Percentiles rank a stretch among this genome's conserved stretches.
phyloP scores from a whole-genome alignment of 2,329 filamentous ascomycete species.

The Phyllosticta capitalensis region DNA sequence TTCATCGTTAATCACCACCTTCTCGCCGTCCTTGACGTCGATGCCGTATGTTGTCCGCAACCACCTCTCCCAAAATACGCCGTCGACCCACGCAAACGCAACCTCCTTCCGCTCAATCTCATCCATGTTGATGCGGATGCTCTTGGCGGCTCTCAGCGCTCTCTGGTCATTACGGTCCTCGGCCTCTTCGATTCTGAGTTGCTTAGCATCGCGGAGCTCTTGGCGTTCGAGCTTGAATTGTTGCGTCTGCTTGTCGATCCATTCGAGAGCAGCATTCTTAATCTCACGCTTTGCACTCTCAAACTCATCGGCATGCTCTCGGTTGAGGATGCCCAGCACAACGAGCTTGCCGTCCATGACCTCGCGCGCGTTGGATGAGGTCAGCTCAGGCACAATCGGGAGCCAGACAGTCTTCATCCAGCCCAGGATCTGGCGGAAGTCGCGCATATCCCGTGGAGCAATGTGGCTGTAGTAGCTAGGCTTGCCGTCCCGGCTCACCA shows the following conservation, averaged over 20 bases:
- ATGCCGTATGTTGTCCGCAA: slow-evolving; percentile 90
- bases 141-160: slow-evolving; percentile 77
- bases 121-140: slow-evolving; percentile 84
- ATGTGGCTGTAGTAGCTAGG: slow-evolving; percentile 84
- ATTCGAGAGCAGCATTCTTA: slow-evolving; percentile 91
- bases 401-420: slow-evolving; percentile 99
- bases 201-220: slow-evolving; percentile 88
- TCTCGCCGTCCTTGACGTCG: slow-evolving; percentile 74
- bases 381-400: slow-evolving; percentile 89
- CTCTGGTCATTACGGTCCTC: slow-evolving; percentile 87
- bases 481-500: slow-evolving; percentile 82
- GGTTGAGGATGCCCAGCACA: slow-evolving; percentile 81
- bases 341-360: slow-evolving; percentile 93
- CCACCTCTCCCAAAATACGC: slow-evolving; percentile 96
- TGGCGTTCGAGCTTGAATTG: slow-evolving; percentile 88
- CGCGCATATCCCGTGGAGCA: slow-evolving; percentile 80
- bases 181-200: slow-evolving; percentile 90
- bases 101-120: slow-evolving; percentile 81
- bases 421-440: slow-evolving; percentile 65
- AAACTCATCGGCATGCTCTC: slow-evolving; percentile 72
- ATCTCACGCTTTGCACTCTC: slow-evolving; percentile 72
- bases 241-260: slow-evolving; percentile 94
- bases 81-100: slow-evolving; percentile 93
- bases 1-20: slow-evolving; percentile 94
- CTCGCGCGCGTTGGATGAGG: slow-evolving; percentile 80